Percentiles rank a stretch among this genome's conserved stretches.
Evolutionary conservation across 2,329 filamentous ascomycete genomes (phyloP).

Genomic region (Aulographum hederae): DNA sequence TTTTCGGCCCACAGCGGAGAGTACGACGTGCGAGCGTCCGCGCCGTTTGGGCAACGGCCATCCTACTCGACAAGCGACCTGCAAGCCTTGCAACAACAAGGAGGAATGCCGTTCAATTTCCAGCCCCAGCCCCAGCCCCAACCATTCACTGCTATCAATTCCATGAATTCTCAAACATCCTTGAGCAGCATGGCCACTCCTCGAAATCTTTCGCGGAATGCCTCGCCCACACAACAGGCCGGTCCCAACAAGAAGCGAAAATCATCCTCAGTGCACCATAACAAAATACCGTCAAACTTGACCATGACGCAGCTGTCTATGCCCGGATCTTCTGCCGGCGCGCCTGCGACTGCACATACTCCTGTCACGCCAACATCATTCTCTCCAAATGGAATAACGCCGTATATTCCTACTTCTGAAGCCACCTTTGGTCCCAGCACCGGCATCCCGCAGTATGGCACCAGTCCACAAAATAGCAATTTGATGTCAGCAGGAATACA

Average conservation of each 20-base stretch:
- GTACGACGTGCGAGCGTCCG: not conserved
- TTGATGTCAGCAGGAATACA: not conserved
- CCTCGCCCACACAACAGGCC: slow-evolving; percentile 46
- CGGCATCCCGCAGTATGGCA: slow-evolving; percentile 10
- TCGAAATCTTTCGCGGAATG: slow-evolving; percentile 50
- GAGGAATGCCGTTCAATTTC: slow-evolving; percentile 22
- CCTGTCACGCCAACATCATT: no score
- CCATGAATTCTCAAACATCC: slow-evolving; percentile 2
- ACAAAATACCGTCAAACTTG: slow-evolving; percentile 53
- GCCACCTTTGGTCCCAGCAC: no score
- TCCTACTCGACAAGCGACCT: slow-evolving; percentile 48
- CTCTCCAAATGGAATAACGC: no score
- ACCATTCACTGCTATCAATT: slow-evolving; percentile 8
- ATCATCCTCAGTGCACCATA: slow-evolving; percentile 28
- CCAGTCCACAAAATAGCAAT: not conserved
- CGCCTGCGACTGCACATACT: no score
- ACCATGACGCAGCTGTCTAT: slow-evolving; percentile 72
- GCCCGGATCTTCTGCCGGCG: no score
- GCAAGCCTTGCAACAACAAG: slow-evolving; percentile 35
- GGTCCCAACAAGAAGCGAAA: slow-evolving; percentile 72
- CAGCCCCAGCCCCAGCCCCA: slow-evolving; percentile 5
- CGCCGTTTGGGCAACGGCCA: slow-evolving; percentile 26
- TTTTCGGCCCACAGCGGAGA: not conserved
- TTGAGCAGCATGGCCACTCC: no score
- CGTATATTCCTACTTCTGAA: no score